Percentiles rank a stretch among this genome's conserved stretches.
Evolutionary conservation across 2,329 filamentous ascomycete genomes (phyloP).

Genomic region (Penicillium paneum): DNA sequence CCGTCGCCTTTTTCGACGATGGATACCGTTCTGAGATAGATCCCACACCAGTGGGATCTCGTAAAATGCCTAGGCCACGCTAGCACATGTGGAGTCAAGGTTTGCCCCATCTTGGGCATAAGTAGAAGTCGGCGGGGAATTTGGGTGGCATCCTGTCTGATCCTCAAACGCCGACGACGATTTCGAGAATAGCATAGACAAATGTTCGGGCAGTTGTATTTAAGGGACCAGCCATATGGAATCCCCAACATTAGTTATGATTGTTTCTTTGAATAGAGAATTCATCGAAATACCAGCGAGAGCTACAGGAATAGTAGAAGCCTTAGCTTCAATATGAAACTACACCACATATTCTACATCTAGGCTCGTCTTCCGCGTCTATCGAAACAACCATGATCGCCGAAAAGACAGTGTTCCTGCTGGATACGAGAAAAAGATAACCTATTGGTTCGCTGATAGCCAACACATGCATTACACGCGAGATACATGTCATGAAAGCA

Average conservation of each 20-base stretch:
- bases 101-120: neutral
- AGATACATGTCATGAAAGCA: neutral
- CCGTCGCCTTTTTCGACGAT: neutral
- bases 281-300: neutral
- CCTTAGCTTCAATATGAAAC: neutral
- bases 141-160: neutral
- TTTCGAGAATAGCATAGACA: neutral
- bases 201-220: neutral
- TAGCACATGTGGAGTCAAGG: neutral
- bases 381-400: neutral
- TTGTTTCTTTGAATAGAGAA: neutral
- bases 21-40: neutral
- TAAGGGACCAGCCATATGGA: neutral
- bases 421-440: neutral
- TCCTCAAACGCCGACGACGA: neutral
- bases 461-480: neutral
- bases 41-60: neutral
- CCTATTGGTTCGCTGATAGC: neutral
- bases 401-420: neutral
- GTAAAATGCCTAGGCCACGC: neutral
- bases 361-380: neutral
- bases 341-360: too few species aligned
- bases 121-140: neutral
- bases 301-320: neutral
- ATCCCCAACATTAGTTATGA: neutral